Base-by-base conservation (phyloP, 108 stramenopile species). In the Nannochloropsis salina region DNA sequence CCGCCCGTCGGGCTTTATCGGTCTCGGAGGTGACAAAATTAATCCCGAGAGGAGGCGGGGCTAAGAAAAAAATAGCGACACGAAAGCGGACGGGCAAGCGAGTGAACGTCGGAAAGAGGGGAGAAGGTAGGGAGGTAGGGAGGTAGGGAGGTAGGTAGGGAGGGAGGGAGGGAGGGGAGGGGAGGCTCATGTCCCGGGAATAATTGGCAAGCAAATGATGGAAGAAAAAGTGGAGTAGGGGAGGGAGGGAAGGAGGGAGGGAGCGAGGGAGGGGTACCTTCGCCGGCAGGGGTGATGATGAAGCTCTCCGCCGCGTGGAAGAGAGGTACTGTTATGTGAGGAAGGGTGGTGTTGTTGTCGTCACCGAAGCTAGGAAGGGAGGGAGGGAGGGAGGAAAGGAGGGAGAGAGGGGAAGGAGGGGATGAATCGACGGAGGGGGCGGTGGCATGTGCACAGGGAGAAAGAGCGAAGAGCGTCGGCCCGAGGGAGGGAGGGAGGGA, bases 231-330 rank as follows among this genome's bases (percentile, higher is more conserved):
- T 9, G 47, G 47, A 12, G 47, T 9, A 12, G 12, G 47, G 47
- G 47, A 51, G 47, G 47, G 47, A 51, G 47, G 47, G 47, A 51
- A 12, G 47, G 47, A 51, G 47, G 47, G 47, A 51, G 47, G 47
- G 47, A 51, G 47, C 10, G 47, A 51, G 47, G 47, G 47, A 51
- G 47, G 47, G 47, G 47, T 12, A 12, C 47, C 47, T 51, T 51
- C 10, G 9, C 47, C 47, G 12, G 47, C 10, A 51, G 47, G 47
- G 10, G 47, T 51, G 47, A 51, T 74, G 61, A 74, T 5, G 61
- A 74, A 74, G 61, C 61, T 20, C 61, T 74, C 61, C 18, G 44
- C 82, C 20, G 82, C 44, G 44, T 82, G 82, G 42, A 44, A 44
- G 82, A 44, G 44, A 2, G 42, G 43, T 3, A 82, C 42, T 15